These are phyloP conservation scores for Curvularia sp. DNA, from an alignment of 2,329 filamentous ascomycete genomes.

Conservation along the genomic window DNA sequence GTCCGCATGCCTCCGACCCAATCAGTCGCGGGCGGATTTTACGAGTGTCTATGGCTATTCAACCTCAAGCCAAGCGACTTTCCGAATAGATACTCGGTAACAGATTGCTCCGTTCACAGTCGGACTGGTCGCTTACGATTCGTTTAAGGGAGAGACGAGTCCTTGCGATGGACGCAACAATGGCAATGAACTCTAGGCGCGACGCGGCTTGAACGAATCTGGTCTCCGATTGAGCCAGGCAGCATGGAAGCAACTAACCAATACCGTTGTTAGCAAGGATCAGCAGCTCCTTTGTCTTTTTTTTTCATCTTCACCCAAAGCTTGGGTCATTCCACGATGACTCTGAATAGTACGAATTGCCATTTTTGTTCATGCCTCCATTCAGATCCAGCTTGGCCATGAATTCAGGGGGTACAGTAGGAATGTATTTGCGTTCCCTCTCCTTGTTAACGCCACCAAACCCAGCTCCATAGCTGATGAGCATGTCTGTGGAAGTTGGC, in stretches of 20 bases:
- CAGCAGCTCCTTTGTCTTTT: neutral
- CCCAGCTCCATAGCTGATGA: slow-evolving; percentile 91
- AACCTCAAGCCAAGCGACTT: neutral
- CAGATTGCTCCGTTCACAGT: neutral
- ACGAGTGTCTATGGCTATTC: neutral
- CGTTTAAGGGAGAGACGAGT: neutral
- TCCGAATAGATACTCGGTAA: neutral
- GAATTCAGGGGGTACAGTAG: slow-evolving; percentile 92
- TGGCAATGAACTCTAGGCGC: neutral
- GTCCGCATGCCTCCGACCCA: neutral
- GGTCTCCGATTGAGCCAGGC: slow-evolving; percentile 13
- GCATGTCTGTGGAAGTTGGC: slow-evolving; percentile 96
- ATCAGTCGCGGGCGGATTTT: neutral
- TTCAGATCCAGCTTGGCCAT: slow-evolving; percentile 79
- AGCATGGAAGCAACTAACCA: slow-evolving; percentile 13
- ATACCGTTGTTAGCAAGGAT: slow-evolving; percentile 13
- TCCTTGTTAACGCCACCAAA: slow-evolving; percentile 93
- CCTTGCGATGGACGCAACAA: neutral
- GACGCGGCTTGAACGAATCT: slow-evolving; percentile 9
- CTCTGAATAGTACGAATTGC: slow-evolving; percentile 42
- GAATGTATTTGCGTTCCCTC: slow-evolving; percentile 92
- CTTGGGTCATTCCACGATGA: slow-evolving; percentile 44
- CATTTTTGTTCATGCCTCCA: slow-evolving; percentile 47
- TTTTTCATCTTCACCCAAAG: slow-evolving; percentile 38
- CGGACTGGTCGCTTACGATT: neutral